phyloP scores from a whole-genome alignment of 306 rosid genomes.

The Fragaria vesca region DNA sequence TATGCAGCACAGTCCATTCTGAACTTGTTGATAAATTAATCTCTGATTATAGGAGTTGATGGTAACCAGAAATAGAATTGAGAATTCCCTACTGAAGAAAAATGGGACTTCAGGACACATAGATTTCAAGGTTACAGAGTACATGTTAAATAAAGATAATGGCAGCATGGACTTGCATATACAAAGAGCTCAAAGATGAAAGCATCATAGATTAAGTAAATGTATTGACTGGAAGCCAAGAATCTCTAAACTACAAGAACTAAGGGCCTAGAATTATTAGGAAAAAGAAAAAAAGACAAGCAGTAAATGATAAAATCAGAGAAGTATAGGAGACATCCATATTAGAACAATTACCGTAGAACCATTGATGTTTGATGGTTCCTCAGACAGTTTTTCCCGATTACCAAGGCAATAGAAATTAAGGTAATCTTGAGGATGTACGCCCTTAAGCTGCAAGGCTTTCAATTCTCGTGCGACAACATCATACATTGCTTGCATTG shows the following conservation, averaged over 20 bases:
- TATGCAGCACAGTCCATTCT: no score
- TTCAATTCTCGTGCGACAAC: slow-evolving; percentile 63
- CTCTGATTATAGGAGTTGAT: no score
- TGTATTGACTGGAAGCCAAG: neutral
- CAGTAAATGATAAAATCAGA: slow-evolving; percentile 1
- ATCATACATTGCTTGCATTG: slow-evolving; percentile 83
- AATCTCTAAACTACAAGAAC: slow-evolving; percentile 3
- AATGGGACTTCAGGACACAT: no score
- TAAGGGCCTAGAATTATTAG: no score
- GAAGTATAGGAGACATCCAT: slow-evolving; percentile 11
- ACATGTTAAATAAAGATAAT: no score
- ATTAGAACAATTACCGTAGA: slow-evolving; percentile 44
- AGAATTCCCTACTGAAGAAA: no score
- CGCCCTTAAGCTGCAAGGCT: slow-evolving; percentile 35
- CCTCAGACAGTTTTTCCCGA: slow-evolving; percentile 53
- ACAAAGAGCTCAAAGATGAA: neutral
- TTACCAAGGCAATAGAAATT: slow-evolving; percentile 97
- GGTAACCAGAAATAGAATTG: no score
- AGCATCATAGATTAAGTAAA: neutral
- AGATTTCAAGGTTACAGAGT: no score
- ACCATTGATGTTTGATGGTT: slow-evolving; percentile 33
- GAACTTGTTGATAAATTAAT: no score
- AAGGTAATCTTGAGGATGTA: slow-evolving; percentile 72
- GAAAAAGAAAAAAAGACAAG: slow-evolving; percentile 10
- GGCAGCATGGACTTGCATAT: no score